Conservation (phyloP, 2,329 filamentous ascomycete species). For the Diaporthe citrichinensis region DNA sequence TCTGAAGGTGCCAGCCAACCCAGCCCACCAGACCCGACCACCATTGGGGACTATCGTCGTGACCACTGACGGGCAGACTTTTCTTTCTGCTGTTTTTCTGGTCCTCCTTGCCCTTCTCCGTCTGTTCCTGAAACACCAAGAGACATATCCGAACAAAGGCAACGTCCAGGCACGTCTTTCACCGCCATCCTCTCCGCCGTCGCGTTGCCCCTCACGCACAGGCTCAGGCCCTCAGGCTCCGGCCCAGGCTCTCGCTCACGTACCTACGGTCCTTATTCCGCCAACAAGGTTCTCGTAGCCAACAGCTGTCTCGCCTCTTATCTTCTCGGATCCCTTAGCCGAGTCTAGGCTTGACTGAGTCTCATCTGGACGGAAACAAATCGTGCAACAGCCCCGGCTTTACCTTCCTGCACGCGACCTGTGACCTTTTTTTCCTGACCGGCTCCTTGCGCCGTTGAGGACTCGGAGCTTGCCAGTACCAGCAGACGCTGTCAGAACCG, state of each 20-base stretch:
- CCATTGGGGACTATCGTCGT: slow-evolving; percentile 32
- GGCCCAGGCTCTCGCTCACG: slow-evolving; percentile 13
- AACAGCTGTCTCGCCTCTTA: slow-evolving; percentile 40
- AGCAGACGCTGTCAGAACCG: slow-evolving; percentile 1
- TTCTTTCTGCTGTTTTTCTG: slow-evolving; percentile 16
- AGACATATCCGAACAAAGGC: background rate
- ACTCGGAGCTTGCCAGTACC: background rate
- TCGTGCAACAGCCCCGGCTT: slow-evolving; percentile 24
- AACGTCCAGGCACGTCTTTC: background rate
- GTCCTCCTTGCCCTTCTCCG: background rate
- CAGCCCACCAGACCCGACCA: slow-evolving; percentile 30
- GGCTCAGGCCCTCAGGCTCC: slow-evolving; percentile 13
- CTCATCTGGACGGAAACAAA: slow-evolving; percentile 24
- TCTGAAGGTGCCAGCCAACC: slow-evolving; percentile 38
- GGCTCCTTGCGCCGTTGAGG: slow-evolving; percentile 9
- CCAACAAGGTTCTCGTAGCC: slow-evolving; percentile 35
- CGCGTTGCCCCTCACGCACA: slow-evolving; percentile 23
- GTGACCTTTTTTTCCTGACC: slow-evolving; percentile 14
- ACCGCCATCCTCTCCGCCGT: slow-evolving; percentile 33
- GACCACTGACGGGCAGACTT: slow-evolving; percentile 30
- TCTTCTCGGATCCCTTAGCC: slow-evolving; percentile 37
- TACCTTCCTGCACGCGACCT: slow-evolving; percentile 21
- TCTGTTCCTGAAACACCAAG: background rate
- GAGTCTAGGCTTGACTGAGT: slow-evolving; percentile 37
- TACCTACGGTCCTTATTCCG: slow-evolving; percentile 24